Conservation (phyloP, 2,329 filamentous ascomycete species). For the Talaromyces atroroseus region DNA sequence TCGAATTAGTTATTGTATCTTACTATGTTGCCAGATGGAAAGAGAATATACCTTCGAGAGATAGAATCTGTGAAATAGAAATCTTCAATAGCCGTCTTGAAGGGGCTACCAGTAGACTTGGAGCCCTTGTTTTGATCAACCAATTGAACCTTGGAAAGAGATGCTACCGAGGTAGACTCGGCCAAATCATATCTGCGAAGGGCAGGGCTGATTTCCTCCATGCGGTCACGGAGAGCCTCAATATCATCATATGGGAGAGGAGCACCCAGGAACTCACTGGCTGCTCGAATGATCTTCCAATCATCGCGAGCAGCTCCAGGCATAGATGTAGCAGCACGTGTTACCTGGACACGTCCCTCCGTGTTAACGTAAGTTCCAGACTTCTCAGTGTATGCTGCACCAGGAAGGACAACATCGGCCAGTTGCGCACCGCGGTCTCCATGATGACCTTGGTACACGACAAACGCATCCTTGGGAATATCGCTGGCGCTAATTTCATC, state of each 20-base stretch:
- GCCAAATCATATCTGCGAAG: slow-evolving; percentile 86
- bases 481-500: slow-evolving; percentile 82
- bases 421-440: slow-evolving; percentile 89
- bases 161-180: slow-evolving; percentile 68
- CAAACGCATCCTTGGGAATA: slow-evolving; percentile 91
- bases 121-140: slow-evolving; percentile 93
- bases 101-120: slow-evolving; percentile 63
- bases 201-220: slow-evolving; percentile 89
- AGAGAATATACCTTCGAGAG: slow-evolving; percentile 68
- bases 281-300: slow-evolving; percentile 97
- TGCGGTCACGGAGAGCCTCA: slow-evolving; percentile 80
- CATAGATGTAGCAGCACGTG: slow-evolving; percentile 78
- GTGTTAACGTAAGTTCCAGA: slow-evolving; percentile 95
- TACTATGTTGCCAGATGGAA: background rate
- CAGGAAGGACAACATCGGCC: slow-evolving; percentile 88
- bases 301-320: slow-evolving; percentile 88
- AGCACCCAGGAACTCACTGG: slow-evolving; percentile 80
- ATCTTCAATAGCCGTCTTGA: slow-evolving; percentile 85
- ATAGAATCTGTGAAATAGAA: slow-evolving; percentile 99
- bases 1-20: background rate
- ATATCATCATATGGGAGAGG: slow-evolving; percentile 92
- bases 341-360: slow-evolving; percentile 92
- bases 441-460: slow-evolving; percentile 97
- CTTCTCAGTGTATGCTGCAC: slow-evolving; percentile 96
- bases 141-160: slow-evolving; percentile 86